Conservation (phyloP, 495 filamentous ascomycete species). For the Copromyces sp. region DNA sequence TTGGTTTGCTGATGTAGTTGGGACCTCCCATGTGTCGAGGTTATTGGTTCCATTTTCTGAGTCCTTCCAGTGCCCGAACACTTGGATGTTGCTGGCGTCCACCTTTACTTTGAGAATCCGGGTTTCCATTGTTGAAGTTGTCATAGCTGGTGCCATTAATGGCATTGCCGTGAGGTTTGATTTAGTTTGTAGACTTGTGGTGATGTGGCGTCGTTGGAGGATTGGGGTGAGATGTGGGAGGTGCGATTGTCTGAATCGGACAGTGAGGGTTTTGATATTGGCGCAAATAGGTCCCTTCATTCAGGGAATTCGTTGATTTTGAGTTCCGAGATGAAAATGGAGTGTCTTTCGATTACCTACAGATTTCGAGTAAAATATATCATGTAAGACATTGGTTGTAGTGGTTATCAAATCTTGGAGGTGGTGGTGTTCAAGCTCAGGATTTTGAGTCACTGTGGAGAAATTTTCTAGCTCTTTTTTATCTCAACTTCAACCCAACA, state of each 20-base stretch:
- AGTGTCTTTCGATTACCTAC: not conserved
- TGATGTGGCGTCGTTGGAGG: not conserved
- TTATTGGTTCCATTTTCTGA: not conserved
- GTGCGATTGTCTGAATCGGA: not conserved
- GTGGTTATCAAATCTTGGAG: not conserved
- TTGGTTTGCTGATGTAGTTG: not conserved
- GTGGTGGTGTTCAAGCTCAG: not conserved
- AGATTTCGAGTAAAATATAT: not conserved
- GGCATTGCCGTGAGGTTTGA: not conserved
- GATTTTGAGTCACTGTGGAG: conserved; percentile 12
- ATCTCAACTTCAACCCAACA: conserved; percentile 4
- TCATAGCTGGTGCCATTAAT: not conserved
- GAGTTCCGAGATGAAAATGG: not conserved
- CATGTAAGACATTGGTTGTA: not conserved
- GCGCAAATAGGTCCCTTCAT: not conserved
- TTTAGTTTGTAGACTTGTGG: not conserved
- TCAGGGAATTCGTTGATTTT: not conserved
- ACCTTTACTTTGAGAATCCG: conserved; percentile 22
- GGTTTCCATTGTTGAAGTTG: conserved; percentile 19
- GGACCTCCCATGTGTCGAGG: conserved; percentile 14
- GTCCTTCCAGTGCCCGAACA: conserved; percentile 15
- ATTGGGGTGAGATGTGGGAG: not conserved
- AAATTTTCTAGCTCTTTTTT: conserved; percentile 6
- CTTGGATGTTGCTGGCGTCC: conserved; percentile 3
- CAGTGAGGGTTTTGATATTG: not conserved